Percentiles rank a stretch among this genome's conserved stretches.
These are phyloP conservation scores for Leonotis leonurus DNA, from an alignment of 257 asterid species.

Conservation along the genomic window DNA sequence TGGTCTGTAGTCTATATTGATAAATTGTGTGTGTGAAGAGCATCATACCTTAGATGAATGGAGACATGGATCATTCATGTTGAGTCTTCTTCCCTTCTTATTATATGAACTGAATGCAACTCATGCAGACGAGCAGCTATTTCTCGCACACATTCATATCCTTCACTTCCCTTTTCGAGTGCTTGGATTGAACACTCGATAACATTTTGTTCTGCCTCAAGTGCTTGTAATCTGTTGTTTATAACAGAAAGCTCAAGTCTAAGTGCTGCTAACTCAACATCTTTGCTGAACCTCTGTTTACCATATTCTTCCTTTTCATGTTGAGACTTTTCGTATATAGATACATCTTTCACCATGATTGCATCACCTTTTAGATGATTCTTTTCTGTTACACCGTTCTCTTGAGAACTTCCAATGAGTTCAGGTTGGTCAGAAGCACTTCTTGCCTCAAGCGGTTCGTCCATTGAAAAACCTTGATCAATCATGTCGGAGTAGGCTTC, in stretches of 20 bases:
- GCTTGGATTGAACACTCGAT: conserved; percentile 40
- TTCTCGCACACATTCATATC: conserved; percentile 32
- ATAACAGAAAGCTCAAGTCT: conserved; percentile 35
- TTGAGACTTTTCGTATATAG: conserved; percentile 3
- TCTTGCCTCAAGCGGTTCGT: conserved; percentile 19
- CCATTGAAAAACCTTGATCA: conserved; percentile 14
- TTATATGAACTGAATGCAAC: conserved; percentile 24
- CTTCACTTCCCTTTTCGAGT: conserved; percentile 42
- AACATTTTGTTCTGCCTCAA: conserved; percentile 41
- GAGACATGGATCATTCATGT: conserved; percentile 4
- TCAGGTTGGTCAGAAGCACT: conserved; percentile 8
- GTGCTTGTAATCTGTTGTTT: conserved; percentile 33
- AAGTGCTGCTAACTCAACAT: conserved; percentile 26
- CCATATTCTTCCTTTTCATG: conserved; percentile 11
- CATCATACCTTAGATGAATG: conserved; percentile 23
- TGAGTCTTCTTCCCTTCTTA: conserved; percentile 14
- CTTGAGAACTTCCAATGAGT: conserved; percentile 4
- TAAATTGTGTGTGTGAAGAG: too few species aligned
- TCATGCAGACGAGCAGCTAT: conserved; percentile 40
- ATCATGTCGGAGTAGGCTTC: conserved; percentile 16
- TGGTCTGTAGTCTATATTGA: neutral
- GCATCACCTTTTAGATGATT: conserved; percentile 10
- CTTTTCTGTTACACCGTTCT: conserved; percentile 17
- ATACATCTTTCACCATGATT: conserved; percentile 1
- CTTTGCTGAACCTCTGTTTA: conserved; percentile 5